These are phyloP conservation scores for Obba rivulosa DNA, from an alignment of 768 basidiomycete genomes.

Conservation along the genomic window DNA sequence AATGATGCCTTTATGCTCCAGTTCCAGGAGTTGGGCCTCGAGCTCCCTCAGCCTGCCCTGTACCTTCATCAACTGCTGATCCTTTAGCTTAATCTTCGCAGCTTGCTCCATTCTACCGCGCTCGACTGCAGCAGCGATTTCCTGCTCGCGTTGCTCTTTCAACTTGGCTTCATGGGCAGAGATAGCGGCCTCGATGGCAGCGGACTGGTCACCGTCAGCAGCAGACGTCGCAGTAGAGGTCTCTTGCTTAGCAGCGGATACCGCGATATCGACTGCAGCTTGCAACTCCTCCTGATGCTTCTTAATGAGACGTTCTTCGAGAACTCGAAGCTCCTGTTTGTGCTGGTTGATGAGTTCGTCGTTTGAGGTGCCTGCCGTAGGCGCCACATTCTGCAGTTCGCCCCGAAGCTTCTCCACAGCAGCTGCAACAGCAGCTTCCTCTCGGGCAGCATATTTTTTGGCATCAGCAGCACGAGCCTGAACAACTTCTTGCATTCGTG, in stretches of 20 bases:
- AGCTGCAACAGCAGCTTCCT: constrained; percentile 46
- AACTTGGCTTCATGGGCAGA: constrained; percentile 41
- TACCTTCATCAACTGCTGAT: constrained; percentile 56
- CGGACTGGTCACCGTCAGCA: constrained; percentile 34
- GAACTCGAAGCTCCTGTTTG: constrained; percentile 49
- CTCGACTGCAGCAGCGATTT: constrained; percentile 63
- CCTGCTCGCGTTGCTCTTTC: constrained; percentile 44
- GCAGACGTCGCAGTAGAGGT: constrained; percentile 16
- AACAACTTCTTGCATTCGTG: constrained; percentile 46
- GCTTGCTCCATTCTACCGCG: constrained; percentile 59
- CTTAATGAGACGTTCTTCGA: constrained; percentile 48
- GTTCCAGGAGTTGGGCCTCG: constrained; percentile 56
- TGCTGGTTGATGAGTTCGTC: constrained; percentile 49
- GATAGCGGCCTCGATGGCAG: constrained; percentile 45
- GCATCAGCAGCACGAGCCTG: constrained; percentile 45
- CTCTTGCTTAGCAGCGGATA: constrained; percentile 33
- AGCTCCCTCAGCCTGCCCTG: constrained; percentile 63
- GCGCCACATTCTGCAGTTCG: constrained; percentile 31
- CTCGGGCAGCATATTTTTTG: constrained; percentile 35
- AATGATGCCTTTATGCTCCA: constrained; percentile 45
- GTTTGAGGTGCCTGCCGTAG: constrained; percentile 13
- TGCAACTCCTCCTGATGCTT: constrained; percentile 52
- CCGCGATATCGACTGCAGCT: constrained; percentile 45
- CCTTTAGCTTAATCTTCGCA: constrained; percentile 64
- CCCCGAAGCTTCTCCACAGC: constrained; percentile 53